phyloP scores from a whole-genome alignment of 176 grass and related monocot species.

The Coix lacrymajobi region DNA sequence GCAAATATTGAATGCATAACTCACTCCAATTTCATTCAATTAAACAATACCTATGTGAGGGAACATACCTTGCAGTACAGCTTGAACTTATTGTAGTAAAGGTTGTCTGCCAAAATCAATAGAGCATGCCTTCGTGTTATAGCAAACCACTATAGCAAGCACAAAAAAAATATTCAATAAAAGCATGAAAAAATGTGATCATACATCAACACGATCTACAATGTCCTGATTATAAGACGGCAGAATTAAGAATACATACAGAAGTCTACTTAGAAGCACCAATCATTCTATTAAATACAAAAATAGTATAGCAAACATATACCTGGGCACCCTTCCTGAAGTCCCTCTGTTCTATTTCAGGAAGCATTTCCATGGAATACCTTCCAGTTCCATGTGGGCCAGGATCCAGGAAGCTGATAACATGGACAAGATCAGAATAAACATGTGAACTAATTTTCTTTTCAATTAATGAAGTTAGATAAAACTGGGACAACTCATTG shows the following conservation, averaged over 20 bases:
- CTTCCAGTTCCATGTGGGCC: conserved; percentile 95
- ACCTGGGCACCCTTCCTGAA: conserved; percentile 99
- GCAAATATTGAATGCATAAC: neutral
- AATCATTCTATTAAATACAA: conserved; percentile 7
- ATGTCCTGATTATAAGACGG: neutral
- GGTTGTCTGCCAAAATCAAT: conserved; percentile 79
- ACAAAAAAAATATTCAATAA: conserved; percentile 23
- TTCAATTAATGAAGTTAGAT: neutral
- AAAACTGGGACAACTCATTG: neutral
- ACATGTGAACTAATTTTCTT: neutral
- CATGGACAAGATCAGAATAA: conserved; percentile 25
- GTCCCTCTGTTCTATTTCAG: conserved; percentile 74
- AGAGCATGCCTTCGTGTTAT: conserved; percentile 93
- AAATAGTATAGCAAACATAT: conserved; percentile 7
- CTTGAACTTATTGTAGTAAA: conserved; percentile 94
- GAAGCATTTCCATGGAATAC: conserved; percentile 78
- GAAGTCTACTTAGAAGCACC: neutral
- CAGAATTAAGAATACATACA: neutral
- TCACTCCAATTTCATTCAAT: neutral
- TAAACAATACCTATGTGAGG: neutral
- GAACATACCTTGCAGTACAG: conserved; percentile 93
- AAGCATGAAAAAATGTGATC: conserved; percentile 13
- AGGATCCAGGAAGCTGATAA: conserved; percentile 83
- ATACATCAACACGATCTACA: neutral
- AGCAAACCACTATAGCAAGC: conserved; percentile 86